Percentiles rank a stretch among this genome's conserved stretches.
Conservation (phyloP, 2,329 filamentous ascomycete species). For the Fusarium sp. region DNA sequence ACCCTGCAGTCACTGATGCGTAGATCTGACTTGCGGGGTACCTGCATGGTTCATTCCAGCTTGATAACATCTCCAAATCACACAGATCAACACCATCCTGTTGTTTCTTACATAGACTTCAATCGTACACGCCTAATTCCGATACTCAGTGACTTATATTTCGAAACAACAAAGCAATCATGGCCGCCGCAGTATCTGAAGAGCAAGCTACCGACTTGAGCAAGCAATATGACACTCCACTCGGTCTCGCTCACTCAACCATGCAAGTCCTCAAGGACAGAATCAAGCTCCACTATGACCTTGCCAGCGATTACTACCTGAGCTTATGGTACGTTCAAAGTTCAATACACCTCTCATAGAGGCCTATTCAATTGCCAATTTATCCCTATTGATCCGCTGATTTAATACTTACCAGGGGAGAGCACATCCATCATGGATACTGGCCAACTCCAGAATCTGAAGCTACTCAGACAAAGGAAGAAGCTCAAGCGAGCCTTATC, state of each 20-base stretch:
- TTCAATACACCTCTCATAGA: neutral
- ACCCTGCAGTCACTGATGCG: slow-evolving; percentile 26
- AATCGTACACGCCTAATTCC: neutral
- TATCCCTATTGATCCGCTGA: slow-evolving; percentile 6
- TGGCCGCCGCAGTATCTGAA: slow-evolving; percentile 28
- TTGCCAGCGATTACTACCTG: slow-evolving; percentile 74
- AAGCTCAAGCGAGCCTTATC: slow-evolving; percentile 71
- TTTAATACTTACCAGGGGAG: slow-evolving; percentile 62
- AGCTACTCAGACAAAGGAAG: slow-evolving; percentile 68
- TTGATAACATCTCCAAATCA: neutral
- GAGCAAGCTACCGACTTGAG: slow-evolving; percentile 57
- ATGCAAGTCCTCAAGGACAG: slow-evolving; percentile 69
- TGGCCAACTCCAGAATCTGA: slow-evolving; percentile 65
- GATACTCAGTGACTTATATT: neutral
- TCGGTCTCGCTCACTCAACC: slow-evolving; percentile 62
- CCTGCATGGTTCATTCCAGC: slow-evolving; percentile 1
- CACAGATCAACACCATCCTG: slow-evolving; percentile 4
- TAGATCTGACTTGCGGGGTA: slow-evolving; percentile 33
- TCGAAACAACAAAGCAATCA: slow-evolving; percentile 3
- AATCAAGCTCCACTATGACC: slow-evolving; percentile 73
- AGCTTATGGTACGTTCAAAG: slow-evolving; percentile 66
- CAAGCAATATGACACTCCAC: slow-evolving; percentile 62
- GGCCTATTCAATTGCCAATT: neutral
- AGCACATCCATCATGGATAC: slow-evolving; percentile 76
- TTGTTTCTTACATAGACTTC: slow-evolving; percentile 2